phyloP scores from a whole-genome alignment of 495 filamentous ascomycete genomes.

The Annulohypoxylon moriforme region DNA sequence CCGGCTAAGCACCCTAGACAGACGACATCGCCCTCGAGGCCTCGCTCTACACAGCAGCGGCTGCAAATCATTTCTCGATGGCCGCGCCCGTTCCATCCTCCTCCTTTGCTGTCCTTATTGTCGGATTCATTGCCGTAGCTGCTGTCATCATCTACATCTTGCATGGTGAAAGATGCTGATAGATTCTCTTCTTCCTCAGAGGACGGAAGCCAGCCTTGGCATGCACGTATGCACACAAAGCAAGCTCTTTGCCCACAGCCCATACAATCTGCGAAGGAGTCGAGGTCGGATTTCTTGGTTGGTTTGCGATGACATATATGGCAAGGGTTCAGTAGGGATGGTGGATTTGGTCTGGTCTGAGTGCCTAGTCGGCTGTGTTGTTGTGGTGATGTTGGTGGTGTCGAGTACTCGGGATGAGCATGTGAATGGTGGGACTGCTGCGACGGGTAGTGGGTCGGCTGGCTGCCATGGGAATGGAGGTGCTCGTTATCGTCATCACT shows the following conservation, averaged over 20 bases:
- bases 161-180: slow-evolving; percentile 54
- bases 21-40: slow-evolving; percentile 58
- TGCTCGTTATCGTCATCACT: slow-evolving; percentile 34
- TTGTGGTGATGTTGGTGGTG: slow-evolving; percentile 23
- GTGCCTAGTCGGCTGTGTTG: slow-evolving; percentile 25
- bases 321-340: slow-evolving; percentile 53
- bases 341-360: slow-evolving; percentile 15
- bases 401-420: slow-evolving; percentile 43
- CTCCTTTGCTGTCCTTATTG: slow-evolving; percentile 32
- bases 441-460: slow-evolving; percentile 12
- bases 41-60: slow-evolving; percentile 59
- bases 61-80: slow-evolving; percentile 59
- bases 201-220: slow-evolving; percentile 52
- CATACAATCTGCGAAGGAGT: slow-evolving; percentile 59
- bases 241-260: slow-evolving; percentile 61
- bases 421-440: slow-evolving; percentile 43
- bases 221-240: slow-evolving; percentile 61
- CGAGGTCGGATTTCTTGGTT: slow-evolving; percentile 60
- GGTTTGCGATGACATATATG: slow-evolving; percentile 63
- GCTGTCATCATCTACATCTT: slow-evolving; percentile 49
- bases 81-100: slow-evolving; percentile 48
- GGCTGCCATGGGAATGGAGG: slow-evolving; percentile 9
- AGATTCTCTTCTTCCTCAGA: slow-evolving; percentile 31
- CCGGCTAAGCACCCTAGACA: slow-evolving; percentile 59
- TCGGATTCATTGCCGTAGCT: neutral